A percentile compares a stretch with the other conserved stretches of the same genome.
phyloP scores from a whole-genome alignment of 2,329 filamentous ascomycete species.

The Cladosporium sp. region DNA sequence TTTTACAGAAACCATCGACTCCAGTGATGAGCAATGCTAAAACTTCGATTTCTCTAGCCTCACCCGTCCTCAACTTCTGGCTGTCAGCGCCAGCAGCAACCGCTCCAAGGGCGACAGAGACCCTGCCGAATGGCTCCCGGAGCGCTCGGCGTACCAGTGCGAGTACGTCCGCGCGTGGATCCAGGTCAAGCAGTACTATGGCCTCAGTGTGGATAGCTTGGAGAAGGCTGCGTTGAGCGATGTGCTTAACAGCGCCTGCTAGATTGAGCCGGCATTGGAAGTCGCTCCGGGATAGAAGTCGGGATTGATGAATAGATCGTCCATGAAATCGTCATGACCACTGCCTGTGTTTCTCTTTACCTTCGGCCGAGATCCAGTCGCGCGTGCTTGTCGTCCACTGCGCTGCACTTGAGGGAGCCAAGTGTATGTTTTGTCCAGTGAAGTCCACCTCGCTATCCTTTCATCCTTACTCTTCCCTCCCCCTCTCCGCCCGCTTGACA shows the following conservation, averaged over 20 bases:
- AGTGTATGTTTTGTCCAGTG: not conserved
- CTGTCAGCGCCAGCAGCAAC: constrained; percentile 76
- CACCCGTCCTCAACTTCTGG: constrained; percentile 69
- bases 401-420: no score
- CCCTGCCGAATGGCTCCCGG: constrained; percentile 74
- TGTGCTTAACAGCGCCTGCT: constrained; percentile 14
- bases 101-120: constrained; percentile 67
- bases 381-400: no score
- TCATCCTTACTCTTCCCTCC: not conserved
- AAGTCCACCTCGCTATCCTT: not conserved
- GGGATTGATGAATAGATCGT: no score
- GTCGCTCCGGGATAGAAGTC: no score
- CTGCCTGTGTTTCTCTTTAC: no score
- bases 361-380: no score
- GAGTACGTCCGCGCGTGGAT: constrained; percentile 75
- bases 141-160: constrained; percentile 67
- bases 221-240: constrained; percentile 53
- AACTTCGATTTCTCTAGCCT: no score
- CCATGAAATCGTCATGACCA: no score
- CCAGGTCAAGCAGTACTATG: constrained; percentile 70
- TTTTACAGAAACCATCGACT: no score
- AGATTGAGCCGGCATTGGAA: not conserved
- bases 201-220: constrained; percentile 62
- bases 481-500: constrained; percentile 4
- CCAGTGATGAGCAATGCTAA: no score